These are phyloP conservation scores for Coffea canephora DNA, from an alignment of 257 asterid species.

Conservation along the genomic window DNA sequence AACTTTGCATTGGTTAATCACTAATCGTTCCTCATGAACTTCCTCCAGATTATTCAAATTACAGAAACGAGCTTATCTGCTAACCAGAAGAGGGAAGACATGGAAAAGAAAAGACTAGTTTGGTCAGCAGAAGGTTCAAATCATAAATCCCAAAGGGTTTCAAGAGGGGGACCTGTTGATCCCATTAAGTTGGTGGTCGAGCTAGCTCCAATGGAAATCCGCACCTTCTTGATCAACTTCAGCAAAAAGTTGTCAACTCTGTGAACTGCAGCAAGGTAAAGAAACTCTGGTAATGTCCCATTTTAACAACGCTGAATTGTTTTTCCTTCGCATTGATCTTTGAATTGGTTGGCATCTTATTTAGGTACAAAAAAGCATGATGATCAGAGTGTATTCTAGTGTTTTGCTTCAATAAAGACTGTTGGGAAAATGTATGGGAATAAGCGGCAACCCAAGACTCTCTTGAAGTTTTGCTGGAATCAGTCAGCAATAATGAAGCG, in stretches of 20 bases:
- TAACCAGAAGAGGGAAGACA: slow-evolving; percentile 72
- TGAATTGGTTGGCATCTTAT: neutral
- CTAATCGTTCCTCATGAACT: neutral
- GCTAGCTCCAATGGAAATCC: slow-evolving; percentile 86
- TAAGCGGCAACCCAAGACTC: neutral
- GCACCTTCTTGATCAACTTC: slow-evolving; percentile 63
- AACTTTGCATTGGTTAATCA: too few relatives aligned
- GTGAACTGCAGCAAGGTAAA: slow-evolving; percentile 8
- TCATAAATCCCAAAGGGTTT: slow-evolving; percentile 9
- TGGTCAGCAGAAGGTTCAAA: slow-evolving; percentile 64
- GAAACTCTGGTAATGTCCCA: neutral
- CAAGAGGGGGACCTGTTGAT: slow-evolving; percentile 68
- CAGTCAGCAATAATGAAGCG: neutral
- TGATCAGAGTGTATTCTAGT: neutral
- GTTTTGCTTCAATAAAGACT: neutral
- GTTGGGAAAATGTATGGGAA: neutral
- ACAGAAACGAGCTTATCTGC: slow-evolving; percentile 69
- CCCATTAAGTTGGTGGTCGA: slow-evolving; percentile 57
- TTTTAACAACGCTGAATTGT: neutral
- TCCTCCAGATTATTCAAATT: slow-evolving; percentile 46
- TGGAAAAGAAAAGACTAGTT: slow-evolving; percentile 61
- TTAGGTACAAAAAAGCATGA: neutral
- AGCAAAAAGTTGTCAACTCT: slow-evolving; percentile 10
- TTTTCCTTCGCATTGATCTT: neutral
- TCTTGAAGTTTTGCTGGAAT: neutral